These are phyloP conservation scores for Colletotrichum noveboracense DNA, from an alignment of 2,329 filamentous ascomycete genomes.

Conservation along the genomic window DNA sequence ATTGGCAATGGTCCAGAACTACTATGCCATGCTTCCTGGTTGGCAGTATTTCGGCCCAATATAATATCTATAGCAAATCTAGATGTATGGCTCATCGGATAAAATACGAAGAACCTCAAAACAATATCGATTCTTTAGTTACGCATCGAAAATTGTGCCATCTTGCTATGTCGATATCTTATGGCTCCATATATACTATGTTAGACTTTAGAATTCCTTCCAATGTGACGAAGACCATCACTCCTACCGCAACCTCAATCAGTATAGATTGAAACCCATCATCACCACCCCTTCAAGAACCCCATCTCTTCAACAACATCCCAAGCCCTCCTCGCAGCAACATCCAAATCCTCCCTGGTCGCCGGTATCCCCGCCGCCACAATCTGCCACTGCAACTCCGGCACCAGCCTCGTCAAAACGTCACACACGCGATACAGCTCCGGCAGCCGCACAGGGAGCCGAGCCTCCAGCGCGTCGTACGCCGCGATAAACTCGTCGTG, in stretches of 20 bases:
- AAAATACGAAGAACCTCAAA: not conserved
- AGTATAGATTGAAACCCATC: not conserved
- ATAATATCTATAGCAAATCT: not conserved
- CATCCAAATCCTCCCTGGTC: not conserved
- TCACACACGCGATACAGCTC: not conserved
- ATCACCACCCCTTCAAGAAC: not conserved
- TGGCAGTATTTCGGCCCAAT: rapidly evolving
- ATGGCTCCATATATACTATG: rapidly evolving
- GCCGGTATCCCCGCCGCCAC: not conserved
- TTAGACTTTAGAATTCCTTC: no score
- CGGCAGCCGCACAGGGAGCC: not conserved
- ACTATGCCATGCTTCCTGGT: not conserved
- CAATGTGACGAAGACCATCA: not conserved
- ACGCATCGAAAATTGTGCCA: not conserved
- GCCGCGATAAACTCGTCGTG: not conserved
- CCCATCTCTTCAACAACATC: not conserved
- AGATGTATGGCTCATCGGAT: not conserved
- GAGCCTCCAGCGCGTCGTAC: not conserved
- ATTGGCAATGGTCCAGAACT: rapidly evolving
- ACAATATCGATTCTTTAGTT: no score
- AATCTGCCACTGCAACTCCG: not conserved
- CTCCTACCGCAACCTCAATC: not conserved
- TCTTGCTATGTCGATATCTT: not conserved
- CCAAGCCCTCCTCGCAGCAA: not conserved
- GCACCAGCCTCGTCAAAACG: not conserved